Evolutionary conservation across 306 rosid genomes (phyloP).

Genomic region (Geum urbanum): DNA sequence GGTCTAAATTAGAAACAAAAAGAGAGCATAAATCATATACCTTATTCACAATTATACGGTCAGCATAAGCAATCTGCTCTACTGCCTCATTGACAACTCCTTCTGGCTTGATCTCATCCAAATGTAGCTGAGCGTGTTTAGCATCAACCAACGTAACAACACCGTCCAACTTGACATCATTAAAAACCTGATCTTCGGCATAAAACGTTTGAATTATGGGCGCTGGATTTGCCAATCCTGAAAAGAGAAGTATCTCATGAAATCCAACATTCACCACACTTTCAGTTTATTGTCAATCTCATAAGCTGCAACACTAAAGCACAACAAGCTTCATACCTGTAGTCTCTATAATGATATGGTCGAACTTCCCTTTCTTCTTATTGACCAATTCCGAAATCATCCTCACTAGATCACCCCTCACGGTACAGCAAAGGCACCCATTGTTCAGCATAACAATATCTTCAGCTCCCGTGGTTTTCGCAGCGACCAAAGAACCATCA

Average conservation of each 20-base stretch:
- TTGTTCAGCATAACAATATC: slow-evolving; percentile 91
- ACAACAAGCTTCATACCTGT: slow-evolving; percentile 41
- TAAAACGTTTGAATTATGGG: slow-evolving; percentile 96
- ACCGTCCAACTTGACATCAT: slow-evolving; percentile 90
- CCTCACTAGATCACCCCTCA: slow-evolving; percentile 92
- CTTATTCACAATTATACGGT: slow-evolving; percentile 92
- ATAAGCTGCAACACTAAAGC: not conserved
- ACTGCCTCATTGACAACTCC: slow-evolving; percentile 86
- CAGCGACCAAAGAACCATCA: slow-evolving; percentile 89
- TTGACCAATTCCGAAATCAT: slow-evolving; percentile 78
- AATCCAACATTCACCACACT: not conserved
- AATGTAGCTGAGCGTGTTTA: slow-evolving; percentile 69
- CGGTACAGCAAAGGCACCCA: slow-evolving; percentile 97
- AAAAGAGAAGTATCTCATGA: slow-evolving; percentile 13
- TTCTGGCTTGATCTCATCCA: slow-evolving; percentile 86
- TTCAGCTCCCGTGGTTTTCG: slow-evolving; percentile 82
- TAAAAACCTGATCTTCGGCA: slow-evolving; percentile 75
- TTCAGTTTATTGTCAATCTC: not conserved
- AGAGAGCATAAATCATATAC: slow-evolving; percentile 27
- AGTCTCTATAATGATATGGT: slow-evolving; percentile 92
- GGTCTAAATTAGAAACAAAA: not conserved
- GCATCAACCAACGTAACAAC: slow-evolving; percentile 97
- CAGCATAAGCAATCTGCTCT: slow-evolving; percentile 95
- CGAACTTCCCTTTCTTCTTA: slow-evolving; percentile 79
- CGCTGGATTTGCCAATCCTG: slow-evolving; percentile 96